Evolutionary conservation across 164 flowering plant genomes (phyloP), one percentile per base, ranked within the genome.

Genomic region (Chimonanthus salicifolius): DNA sequence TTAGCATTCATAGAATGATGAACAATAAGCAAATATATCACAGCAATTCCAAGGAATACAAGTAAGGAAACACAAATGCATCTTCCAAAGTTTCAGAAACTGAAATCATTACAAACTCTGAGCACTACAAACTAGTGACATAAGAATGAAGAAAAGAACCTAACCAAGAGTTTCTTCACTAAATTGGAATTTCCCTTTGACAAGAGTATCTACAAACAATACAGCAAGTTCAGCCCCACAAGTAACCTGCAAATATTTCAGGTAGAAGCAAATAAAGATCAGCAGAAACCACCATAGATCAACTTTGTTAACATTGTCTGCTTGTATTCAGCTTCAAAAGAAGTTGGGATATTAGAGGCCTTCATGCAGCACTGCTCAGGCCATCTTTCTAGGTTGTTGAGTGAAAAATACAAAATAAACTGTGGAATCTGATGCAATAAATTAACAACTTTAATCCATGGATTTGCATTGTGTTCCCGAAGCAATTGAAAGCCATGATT

Each of bases 211-310:
- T 71, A 88, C 92, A 75, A 89, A 92, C 76, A 90, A 72, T 6
- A 82, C 81, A 71, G 97, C 91, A 83, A 96, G 95, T 85, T 96
- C 98, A 64, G 94, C 86, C 72, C 99, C 99, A 82, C 99, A 96
- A 49, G 92, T 92, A 75, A 94, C 85, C 99, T 96, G 85, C 48
- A 18, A 71, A 50, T 13, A 72, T 15, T 68, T 49, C 72, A 54
- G 4, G 45, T 18, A 73, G 33, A 20, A 60, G 64, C n/a, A 75
- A 13, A 69, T 62, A 33, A 33, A 33, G 33, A 33, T 33, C 33
- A 33, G 33, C 33, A 33, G 33, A 33, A 33, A 33, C 33, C 33
- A 33, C 33, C 33, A 33, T 33, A 33, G 33, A 33, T 33, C 33
- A 33, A 33, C 33, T 33, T 33, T 33, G 33, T 33, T 33, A 33